Evolutionary conservation across 371 early-diverging fungal genomes (phyloP).

Genomic region (Dinochytrium kinnereticum): DNA sequence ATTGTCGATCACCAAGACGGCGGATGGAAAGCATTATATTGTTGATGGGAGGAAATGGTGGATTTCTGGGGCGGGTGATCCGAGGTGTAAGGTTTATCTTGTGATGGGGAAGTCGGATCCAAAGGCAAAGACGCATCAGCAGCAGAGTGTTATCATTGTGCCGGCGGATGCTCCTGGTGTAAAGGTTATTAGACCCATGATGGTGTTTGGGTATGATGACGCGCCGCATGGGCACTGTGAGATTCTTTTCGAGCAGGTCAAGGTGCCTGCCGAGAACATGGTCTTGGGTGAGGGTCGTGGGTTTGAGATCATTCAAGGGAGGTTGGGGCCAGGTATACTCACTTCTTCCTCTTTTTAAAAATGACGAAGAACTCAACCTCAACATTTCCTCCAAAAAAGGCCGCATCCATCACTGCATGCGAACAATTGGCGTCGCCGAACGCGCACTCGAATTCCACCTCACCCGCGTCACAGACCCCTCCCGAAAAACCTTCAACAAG

Average conservation of each 20-base stretch:
- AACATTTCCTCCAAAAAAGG: no score
- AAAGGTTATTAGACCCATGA: conserved; percentile 81
- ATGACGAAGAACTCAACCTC: no score
- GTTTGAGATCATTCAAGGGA: conserved; percentile 95
- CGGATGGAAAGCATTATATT: conserved; percentile 66
- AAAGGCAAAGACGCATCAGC: conserved; percentile 74
- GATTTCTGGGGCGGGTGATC: conserved; percentile 93
- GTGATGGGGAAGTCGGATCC: conserved; percentile 89
- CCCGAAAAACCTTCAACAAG: conserved; percentile 87
- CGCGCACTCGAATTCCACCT: conserved; percentile 87
- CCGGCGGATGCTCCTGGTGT: conserved; percentile 89
- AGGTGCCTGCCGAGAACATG: conserved; percentile 86
- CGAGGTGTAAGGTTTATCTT: conserved; percentile 84
- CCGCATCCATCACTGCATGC: conserved; percentile 76
- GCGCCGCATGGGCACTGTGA: conserved; percentile 92
- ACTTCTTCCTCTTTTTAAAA: conserved; percentile 18
- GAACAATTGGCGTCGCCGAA: conserved; percentile 92
- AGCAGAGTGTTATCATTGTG: conserved; percentile 90
- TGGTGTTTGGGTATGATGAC: conserved; percentile 94
- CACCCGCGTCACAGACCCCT: conserved; percentile 79
- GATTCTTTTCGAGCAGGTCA: conserved; percentile 86
- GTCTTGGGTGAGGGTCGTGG: conserved; percentile 95
- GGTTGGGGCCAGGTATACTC: conserved; percentile 83
- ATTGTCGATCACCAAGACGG: conserved; percentile 68
- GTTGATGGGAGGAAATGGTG: conserved; percentile 97